Evolutionary conservation across 208 protist genomes (phyloP), one percentile per base, ranked within the genome.

Genomic region (Leishmania arabica): DNA sequence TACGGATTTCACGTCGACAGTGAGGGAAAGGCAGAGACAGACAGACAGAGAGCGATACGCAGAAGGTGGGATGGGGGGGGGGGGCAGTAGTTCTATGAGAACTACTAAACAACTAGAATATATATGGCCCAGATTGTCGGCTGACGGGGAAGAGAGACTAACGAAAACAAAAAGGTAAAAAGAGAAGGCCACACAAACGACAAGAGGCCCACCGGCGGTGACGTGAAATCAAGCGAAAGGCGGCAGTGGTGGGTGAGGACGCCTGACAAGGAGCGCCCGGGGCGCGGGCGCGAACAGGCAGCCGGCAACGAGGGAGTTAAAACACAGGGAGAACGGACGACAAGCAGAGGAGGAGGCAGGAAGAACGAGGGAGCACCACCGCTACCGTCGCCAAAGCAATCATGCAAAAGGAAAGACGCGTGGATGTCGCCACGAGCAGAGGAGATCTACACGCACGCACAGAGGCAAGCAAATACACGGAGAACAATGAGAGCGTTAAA

Each of bases 191-290:
- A 13, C 65, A 70, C 27, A 64, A 9, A 49, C 45, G 11, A 40
- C 21, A n/a, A 40, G 62, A 15, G 21, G 34, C 65, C 6, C 37
- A 66, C 75, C 49, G n/a, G 15, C 24, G 9, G 8, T 64, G n/a
- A 64, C 8, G 58, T 77, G n/a, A 56, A 65, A 42, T 34, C 19
- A 77, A 77, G 72, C 19, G 17, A 54, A n/a, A 77, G 72, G 27
- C 58, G 58, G 9, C n/a, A 64, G 58, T 31, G 58, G 31, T 47
- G 66, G 2, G 7, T 68, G 31, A 73, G n/a, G 7, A 45, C 64
- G 17, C 15, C 5, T 21, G 1, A 60, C 24, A 34, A 1, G 24
- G 24, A 80, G 13, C 27, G 51, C 24, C 51, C 21, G 62, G 31
- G 34, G 7, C 13, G 24, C 9, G 72, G 72, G n/a, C 9, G 45